Conservation (phyloP, 352 stramenopile species). For the Pythium oligandrum region DNA sequence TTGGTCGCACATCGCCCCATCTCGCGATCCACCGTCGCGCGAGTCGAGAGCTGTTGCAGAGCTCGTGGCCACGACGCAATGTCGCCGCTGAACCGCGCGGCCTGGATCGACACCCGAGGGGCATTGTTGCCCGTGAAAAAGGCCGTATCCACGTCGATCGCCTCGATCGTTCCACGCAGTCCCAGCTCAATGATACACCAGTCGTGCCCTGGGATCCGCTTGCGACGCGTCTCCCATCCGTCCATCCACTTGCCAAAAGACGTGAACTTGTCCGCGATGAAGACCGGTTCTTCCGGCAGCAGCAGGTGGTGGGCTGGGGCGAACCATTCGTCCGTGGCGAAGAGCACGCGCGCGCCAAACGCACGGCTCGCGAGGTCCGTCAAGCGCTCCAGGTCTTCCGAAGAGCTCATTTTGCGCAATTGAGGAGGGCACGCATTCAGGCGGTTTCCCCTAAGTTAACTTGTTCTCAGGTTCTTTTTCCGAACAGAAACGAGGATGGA, state of each 20-base stretch:
- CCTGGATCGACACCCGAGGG: slow-evolving; percentile 88
- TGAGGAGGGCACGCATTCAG: no score
- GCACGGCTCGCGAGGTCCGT: slow-evolving; percentile 61
- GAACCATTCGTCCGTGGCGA: slow-evolving; percentile 94
- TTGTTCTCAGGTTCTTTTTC: no score
- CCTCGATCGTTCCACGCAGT: slow-evolving; percentile 45
- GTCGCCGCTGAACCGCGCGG: slow-evolving; percentile 40
- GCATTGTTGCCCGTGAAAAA: slow-evolving; percentile 93
- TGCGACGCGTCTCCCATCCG: slow-evolving; percentile 93
- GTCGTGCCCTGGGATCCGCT: slow-evolving; percentile 84
- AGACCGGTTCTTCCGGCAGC: slow-evolving; percentile 64
- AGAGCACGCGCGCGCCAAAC: slow-evolving; percentile 72
- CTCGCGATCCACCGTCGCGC: slow-evolving; percentile 30
- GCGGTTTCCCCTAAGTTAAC: no score
- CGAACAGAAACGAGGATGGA: no score
- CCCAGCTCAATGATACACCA: slow-evolving; percentile 91
- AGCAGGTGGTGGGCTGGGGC: slow-evolving; percentile 85
- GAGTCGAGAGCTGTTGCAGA: slow-evolving; percentile 37
- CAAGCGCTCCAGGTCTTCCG: slow-evolving; percentile 23
- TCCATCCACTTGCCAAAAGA: slow-evolving; percentile 95
- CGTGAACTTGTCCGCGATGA: slow-evolving; percentile 90
- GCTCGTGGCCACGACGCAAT: slow-evolving; percentile 25
- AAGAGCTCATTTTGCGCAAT: no score
- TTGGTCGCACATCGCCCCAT: slow-evolving; percentile 48
- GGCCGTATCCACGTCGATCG: slow-evolving; percentile 89